phyloP scores from a whole-genome alignment of 805 yeast genomes.

The Komagataella pseudopastoris region DNA sequence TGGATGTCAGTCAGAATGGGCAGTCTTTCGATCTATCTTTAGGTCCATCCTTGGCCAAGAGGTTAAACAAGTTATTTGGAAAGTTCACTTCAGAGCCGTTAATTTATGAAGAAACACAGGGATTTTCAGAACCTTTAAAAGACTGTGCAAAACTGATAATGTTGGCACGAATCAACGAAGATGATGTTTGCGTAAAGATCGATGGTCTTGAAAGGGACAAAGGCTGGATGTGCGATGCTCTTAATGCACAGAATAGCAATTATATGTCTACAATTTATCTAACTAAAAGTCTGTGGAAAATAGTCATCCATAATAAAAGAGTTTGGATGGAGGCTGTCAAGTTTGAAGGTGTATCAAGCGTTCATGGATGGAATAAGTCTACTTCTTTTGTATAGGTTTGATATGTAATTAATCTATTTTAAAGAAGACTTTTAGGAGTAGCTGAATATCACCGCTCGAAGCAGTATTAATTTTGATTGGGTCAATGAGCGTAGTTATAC shows the following conservation, averaged over 20 bases:
- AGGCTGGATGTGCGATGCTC: background rate
- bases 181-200: background rate
- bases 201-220: background rate
- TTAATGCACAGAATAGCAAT: background rate
- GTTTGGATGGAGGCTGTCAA: conserved; percentile 14
- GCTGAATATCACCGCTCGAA: too few species aligned
- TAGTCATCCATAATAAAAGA: conserved; percentile 8
- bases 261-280: background rate
- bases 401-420: too few species aligned
- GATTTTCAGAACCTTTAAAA: background rate
- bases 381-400: background rate
- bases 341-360: conserved; percentile 15
- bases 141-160: background rate
- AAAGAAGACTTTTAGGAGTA: too few species aligned
- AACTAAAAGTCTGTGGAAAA: background rate
- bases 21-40: background rate
- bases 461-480: too few species aligned
- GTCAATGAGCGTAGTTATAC: too few species aligned
- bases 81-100: background rate
- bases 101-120: background rate
- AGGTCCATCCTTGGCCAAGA: background rate
- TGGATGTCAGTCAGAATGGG: background rate
- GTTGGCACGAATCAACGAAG: background rate
- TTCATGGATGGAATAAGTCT: conserved; percentile 8
- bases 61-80: background rate